Percentiles rank a stretch among this genome's conserved stretches.
phyloP scores from a whole-genome alignment of 371 early-diverging fungal species.

The Mortierella sp. region DNA sequence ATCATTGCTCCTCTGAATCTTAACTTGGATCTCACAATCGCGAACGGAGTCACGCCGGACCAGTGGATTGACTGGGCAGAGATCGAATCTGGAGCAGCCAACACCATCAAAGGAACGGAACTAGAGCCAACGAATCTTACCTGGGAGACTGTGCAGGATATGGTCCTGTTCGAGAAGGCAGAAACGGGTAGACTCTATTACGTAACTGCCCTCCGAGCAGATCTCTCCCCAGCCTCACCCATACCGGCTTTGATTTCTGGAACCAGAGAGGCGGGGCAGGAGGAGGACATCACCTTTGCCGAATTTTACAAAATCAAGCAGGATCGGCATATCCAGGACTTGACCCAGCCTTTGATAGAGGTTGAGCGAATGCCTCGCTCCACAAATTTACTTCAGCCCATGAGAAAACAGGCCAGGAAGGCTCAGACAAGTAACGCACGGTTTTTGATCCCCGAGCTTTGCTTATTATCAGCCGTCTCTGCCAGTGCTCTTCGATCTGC shows the following conservation, averaged over 20 bases:
- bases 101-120: background rate
- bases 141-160: conserved; percentile 17
- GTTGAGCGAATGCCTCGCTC: background rate
- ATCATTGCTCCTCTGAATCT: conserved; percentile 14
- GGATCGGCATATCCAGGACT: background rate
- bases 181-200: conserved; percentile 3
- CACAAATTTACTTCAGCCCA: background rate
- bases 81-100: background rate
- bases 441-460: conserved; percentile 22
- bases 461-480: background rate
- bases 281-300: background rate
- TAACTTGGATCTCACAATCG: background rate
- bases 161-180: conserved; percentile 11
- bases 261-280: background rate
- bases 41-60: background rate
- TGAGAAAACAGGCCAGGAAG: background rate
- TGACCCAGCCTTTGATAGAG: conserved; percentile 18
- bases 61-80: conserved; percentile 26
- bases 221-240: conserved; percentile 9
- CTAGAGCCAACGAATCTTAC: background rate
- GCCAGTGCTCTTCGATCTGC: conserved; percentile 20
- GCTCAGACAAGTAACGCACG: background rate
- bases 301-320: conserved; percentile 1
- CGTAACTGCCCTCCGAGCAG: conserved; percentile 5
- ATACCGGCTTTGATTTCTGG: conserved; percentile 5